Conservation (phyloP, 352 stramenopile genomes). For the Pythium periplocum region DNA sequence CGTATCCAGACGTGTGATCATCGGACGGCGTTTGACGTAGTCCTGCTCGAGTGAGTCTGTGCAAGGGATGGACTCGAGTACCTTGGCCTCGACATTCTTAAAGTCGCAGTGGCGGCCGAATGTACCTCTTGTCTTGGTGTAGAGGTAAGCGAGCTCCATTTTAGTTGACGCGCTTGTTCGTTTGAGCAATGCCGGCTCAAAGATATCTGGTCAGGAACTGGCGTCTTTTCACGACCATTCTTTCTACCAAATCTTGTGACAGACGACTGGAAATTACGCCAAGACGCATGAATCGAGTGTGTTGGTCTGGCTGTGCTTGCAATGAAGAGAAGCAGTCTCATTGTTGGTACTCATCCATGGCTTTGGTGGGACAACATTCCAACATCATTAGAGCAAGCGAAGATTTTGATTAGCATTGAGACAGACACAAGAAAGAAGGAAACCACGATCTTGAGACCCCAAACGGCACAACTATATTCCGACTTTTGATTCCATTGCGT, state of each 20-base stretch:
- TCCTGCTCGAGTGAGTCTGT: conserved; percentile 86
- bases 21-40: conserved; percentile 87
- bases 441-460: no score
- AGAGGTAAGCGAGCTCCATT: conserved; percentile 89
- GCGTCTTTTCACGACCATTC: conserved; percentile 6
- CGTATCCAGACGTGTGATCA: conserved; percentile 84
- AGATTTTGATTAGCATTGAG: no score
- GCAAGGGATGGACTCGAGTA: conserved; percentile 87
- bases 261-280: no score
- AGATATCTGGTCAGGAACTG: conserved; percentile 1
- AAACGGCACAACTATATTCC: no score
- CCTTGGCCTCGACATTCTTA: conserved; percentile 81
- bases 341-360: no score
- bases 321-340: no score
- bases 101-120: conserved; percentile 94
- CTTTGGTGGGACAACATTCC: no score
- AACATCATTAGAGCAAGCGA: no score
- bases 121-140: conserved; percentile 88
- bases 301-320: no score
- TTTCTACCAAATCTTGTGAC: neutral
- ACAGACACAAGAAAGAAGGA: no score
- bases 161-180: neutral
- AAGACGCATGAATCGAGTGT: no score
- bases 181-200: neutral
- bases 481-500: no score